Evolutionary conservation across 2,329 filamentous ascomycete genomes (phyloP).

Genomic region (Aulographum hederae): DNA sequence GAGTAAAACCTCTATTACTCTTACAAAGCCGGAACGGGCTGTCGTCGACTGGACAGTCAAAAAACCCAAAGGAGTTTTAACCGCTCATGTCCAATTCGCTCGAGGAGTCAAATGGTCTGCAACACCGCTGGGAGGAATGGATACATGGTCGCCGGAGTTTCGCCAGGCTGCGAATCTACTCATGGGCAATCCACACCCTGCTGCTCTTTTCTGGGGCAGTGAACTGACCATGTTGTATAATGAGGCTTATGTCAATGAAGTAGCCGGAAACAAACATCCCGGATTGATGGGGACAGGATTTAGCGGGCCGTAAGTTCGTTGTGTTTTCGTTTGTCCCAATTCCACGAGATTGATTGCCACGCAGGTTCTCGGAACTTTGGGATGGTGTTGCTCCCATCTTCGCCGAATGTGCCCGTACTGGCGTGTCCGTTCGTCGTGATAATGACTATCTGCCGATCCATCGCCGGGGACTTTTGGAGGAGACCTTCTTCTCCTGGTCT

Average conservation of each 20-base stretch:
- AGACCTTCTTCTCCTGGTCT: slow-evolving; percentile 24
- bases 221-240: slow-evolving; percentile 17
- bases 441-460: slow-evolving; percentile 14
- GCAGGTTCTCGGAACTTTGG: slow-evolving; percentile 23
- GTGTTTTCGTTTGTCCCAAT: too few species aligned
- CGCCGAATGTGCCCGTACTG: slow-evolving; percentile 12
- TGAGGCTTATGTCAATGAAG: slow-evolving; percentile 13
- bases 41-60: slow-evolving; percentile 13
- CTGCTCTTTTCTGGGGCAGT: slow-evolving; percentile 18
- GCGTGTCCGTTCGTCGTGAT: slow-evolving; percentile 11
- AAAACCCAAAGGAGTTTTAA: slow-evolving; percentile 8
- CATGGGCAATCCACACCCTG: slow-evolving; percentile 24
- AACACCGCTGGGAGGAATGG: slow-evolving; percentile 24
- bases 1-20: slow-evolving; percentile 9
- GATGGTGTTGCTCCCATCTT: slow-evolving; percentile 16
- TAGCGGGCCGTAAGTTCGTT: slow-evolving; percentile 11
- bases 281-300: slow-evolving; percentile 16
- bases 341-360: too few species aligned
- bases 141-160: slow-evolving; percentile 22
- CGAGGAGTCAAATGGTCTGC: slow-evolving; percentile 23
- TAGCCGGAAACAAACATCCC: slow-evolving; percentile 17
- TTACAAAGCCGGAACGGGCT: slow-evolving; percentile 10
- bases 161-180: slow-evolving; percentile 25
- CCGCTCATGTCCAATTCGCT: slow-evolving; percentile 10
- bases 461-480: slow-evolving; percentile 4